Evolutionary conservation across 331 rosid genomes (phyloP).

Genomic region (Malus hybrid): DNA sequence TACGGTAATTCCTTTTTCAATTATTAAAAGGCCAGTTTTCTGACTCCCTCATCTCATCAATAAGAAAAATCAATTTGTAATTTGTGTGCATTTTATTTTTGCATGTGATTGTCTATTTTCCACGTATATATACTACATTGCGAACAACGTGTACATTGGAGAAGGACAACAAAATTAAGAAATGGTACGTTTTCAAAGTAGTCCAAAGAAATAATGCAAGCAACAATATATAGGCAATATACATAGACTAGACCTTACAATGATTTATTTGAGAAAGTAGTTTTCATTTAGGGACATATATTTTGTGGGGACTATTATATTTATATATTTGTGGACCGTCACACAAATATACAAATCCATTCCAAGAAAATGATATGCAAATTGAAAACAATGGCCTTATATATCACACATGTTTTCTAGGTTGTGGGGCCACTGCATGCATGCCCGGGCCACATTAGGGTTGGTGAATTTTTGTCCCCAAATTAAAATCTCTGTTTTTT

Average conservation of each 20-base stretch:
- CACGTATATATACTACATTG: neutral
- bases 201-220: neutral
- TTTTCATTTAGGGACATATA: neutral
- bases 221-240: neutral
- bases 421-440: slow-evolving; percentile 30
- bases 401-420: neutral
- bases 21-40: no score
- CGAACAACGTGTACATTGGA: no score
- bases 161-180: neutral
- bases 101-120: neutral
- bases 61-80: no score
- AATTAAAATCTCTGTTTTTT: slow-evolving; percentile 6
- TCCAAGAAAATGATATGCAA: slow-evolving; percentile 14
- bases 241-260: neutral
- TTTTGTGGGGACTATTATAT: slow-evolving; percentile 15
- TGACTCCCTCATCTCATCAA: no score
- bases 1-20: no score
- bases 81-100: no score
- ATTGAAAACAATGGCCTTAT: neutral
- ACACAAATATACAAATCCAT: slow-evolving; percentile 19
- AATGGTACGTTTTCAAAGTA: neutral
- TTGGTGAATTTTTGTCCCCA: slow-evolving; percentile 41
- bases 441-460: neutral
- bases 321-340: neutral
- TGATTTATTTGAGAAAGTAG: slow-evolving; percentile 23